phyloP scores from a whole-genome alignment of 495 filamentous ascomycete genomes.

The Xylaria acuta region DNA sequence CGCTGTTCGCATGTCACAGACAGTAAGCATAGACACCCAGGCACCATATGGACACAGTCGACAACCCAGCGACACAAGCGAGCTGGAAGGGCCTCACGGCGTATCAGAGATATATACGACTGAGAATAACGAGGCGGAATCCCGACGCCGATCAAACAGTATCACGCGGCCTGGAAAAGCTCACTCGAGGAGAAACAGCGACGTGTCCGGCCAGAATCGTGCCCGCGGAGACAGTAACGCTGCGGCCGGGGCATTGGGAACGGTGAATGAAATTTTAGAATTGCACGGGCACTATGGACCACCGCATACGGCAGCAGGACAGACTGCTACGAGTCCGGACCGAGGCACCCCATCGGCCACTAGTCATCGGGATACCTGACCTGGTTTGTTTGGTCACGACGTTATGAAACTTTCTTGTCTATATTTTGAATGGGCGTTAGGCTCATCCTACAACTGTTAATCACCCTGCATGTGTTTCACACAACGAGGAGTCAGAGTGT shows the following conservation, averaged over 20 bases:
- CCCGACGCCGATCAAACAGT: conserved; percentile 31
- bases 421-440: background rate
- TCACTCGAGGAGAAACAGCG: conserved; percentile 27
- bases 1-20: conserved; percentile 27
- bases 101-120: conserved; percentile 39
- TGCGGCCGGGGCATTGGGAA: conserved; percentile 32
- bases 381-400: background rate
- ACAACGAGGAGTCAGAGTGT: conserved; percentile 7
- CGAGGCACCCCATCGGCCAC: background rate
- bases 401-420: background rate
- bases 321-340: conserved; percentile 40
- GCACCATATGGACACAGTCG: conserved; percentile 40
- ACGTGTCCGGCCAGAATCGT: conserved; percentile 27
- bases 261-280: conserved; percentile 41
- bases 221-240: background rate
- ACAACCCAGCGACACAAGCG: conserved; percentile 48
- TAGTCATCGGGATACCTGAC: background rate
- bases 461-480: conserved; percentile 1
- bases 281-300: conserved; percentile 45
- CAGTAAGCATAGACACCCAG: conserved; percentile 43
- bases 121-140: conserved; percentile 27
- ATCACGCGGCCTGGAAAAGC: conserved; percentile 16
- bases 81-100: conserved; percentile 40
- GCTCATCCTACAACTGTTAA: background rate
- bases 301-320: conserved; percentile 35